Evolutionary conservation across 1,139 yeast species (phyloP).

Genomic region (Sugiyamaella paludigena): DNA sequence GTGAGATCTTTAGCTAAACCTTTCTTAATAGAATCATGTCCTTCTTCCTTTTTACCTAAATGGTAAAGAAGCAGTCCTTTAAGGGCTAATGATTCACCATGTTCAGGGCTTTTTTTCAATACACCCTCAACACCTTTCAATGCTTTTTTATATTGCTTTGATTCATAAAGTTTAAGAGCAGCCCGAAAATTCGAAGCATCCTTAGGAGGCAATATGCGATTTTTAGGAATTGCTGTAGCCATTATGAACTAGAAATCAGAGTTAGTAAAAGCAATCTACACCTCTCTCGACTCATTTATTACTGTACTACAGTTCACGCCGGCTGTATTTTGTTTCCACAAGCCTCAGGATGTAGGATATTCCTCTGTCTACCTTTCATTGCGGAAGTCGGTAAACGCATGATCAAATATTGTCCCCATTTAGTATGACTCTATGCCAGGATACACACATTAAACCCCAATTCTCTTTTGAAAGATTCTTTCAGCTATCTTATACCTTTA

Average conservation of each 20-base stretch:
- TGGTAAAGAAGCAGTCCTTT: constrained; percentile 70
- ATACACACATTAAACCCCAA: too few species aligned
- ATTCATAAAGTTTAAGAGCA: constrained; percentile 79
- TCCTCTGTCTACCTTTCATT: too few species aligned
- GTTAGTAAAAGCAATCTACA: constrained; percentile 1
- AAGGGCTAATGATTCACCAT: constrained; percentile 79
- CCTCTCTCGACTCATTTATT: too few species aligned
- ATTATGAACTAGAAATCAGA: constrained; percentile 5
- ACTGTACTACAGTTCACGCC: background rate
- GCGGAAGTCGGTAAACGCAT: too few species aligned
- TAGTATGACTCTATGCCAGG: too few species aligned
- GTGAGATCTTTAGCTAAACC: constrained; percentile 56
- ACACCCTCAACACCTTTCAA: constrained; percentile 71
- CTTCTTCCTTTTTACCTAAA: constrained; percentile 58
- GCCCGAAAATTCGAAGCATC: constrained; percentile 73
- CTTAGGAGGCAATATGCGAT: constrained; percentile 40
- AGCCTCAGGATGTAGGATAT: too few species aligned
- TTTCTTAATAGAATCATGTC: constrained; percentile 56
- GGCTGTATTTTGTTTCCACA: too few species aligned
- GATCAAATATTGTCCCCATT: too few species aligned
- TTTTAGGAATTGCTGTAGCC: constrained; percentile 22
- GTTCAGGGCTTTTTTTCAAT: constrained; percentile 70
- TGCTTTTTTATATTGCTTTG: constrained; percentile 83
- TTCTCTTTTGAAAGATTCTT: too few species aligned
- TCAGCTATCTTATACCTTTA: too few species aligned